Evolutionary conservation across 202 grass and related monocot genomes (phyloP).

Genomic region (Musa balbisiana): DNA sequence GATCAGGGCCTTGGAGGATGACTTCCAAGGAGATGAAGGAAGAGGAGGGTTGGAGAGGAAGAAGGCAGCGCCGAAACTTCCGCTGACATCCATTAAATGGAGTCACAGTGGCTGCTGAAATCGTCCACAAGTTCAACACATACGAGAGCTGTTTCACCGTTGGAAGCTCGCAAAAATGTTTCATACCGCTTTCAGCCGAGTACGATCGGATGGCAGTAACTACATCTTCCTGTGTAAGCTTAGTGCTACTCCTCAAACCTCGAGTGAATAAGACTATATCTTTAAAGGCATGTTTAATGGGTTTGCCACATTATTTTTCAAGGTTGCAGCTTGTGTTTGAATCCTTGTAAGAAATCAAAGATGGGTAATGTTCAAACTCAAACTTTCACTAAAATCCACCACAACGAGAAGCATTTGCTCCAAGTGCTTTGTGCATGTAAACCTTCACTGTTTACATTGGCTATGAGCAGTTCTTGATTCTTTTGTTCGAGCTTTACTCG

Average conservation of each 20-base stretch:
- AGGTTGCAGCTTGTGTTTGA: not conserved
- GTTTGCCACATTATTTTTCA: not conserved
- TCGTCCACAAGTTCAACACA: constrained; percentile 61
- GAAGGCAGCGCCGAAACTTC: too few species aligned
- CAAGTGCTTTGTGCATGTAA: too few species aligned
- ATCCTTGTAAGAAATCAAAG: not conserved
- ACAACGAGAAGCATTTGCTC: too few species aligned
- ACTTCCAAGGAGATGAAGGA: too few species aligned
- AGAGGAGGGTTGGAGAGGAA: too few species aligned
- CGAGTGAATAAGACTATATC: constrained; percentile 5
- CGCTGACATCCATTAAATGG: constrained; percentile 17
- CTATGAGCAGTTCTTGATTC: too few species aligned
- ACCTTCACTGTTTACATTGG: too few species aligned
- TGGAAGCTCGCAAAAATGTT: constrained; percentile 63
- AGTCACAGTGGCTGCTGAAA: constrained; percentile 50
- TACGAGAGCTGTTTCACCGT: constrained; percentile 60
- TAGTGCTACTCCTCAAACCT: constrained; percentile 53
- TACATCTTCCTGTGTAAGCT: constrained; percentile 44
- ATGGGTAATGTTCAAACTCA: too few species aligned
- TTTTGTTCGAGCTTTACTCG: too few species aligned
- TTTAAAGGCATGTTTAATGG: not conserved
- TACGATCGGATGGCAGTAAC: constrained; percentile 63
- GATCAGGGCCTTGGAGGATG: too few species aligned
- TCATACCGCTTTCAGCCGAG: constrained; percentile 55
- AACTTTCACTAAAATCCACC: too few species aligned